Evolutionary conservation across 2,329 filamentous ascomycete genomes (phyloP), one percentile per base, ranked within the genome.

Genomic region (Bipolaris oryzae): DNA sequence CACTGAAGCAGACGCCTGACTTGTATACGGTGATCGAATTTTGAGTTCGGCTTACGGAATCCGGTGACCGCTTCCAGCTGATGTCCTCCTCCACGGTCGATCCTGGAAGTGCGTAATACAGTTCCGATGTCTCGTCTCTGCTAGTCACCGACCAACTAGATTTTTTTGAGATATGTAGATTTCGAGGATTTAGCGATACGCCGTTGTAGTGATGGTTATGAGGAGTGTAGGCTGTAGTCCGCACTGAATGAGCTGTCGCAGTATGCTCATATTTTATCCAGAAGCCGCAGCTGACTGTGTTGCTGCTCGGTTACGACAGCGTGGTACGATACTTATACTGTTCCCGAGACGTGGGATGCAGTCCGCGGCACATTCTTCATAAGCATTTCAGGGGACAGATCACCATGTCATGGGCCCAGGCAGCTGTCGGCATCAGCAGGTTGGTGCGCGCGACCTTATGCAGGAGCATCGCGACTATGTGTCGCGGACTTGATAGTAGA

Each of bases 371-470:
- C 34, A 28, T 50, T 43, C 16, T 35, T 10, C 18, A 10, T 20
- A 2, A 18, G 13, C 31, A 21, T 15, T 33, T 42, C 44, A 23
- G 5, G 28, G 52, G 42, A 42, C 44, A 41, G 43, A 13, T 34
- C 46, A 50, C 46, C 43, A 53, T 57, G 7, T 41, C 53, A 34
- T 52, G 31, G 43, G 50, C 6, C 25, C 60, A 62, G 67, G 66
- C 66, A 69, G 60, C 55, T 60, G 49, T 54, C 38, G 9, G 33
- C 39, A 58, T 71, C 66, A 71, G 68, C 68, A 70, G 63, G 53
- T 59, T 57, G 56, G 50, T 47, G 25, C 53, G 50, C 51, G 43
- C 60, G 50, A 52, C 53, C 58, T 57, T 18, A 61, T 69, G 65
- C 66, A 66, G 47, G 63, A 66, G 53, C 38, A 55, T 64, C 55